Percentiles rank a stretch among this genome's conserved stretches.
phyloP scores from a whole-genome alignment of 495 filamentous ascomycete species.

The Lasiosphaeria miniovina region DNA sequence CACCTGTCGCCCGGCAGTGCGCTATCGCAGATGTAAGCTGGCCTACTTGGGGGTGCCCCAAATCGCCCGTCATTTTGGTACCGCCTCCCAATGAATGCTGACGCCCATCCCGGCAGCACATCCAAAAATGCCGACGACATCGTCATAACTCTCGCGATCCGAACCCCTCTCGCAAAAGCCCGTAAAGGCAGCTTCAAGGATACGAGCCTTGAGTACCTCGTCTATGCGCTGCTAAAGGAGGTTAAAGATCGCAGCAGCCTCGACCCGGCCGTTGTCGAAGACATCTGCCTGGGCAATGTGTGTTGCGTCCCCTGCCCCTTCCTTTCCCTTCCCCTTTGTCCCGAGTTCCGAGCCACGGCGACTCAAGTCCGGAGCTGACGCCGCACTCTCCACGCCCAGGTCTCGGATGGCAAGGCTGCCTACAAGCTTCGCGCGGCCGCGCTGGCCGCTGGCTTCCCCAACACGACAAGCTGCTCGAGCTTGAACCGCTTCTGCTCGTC shows the following conservation, averaged over 20 bases:
- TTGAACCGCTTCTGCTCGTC: slow-evolving; percentile 97
- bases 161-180: slow-evolving; percentile 76
- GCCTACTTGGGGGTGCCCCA: slow-evolving; percentile 1
- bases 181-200: slow-evolving; percentile 91
- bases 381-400: slow-evolving; percentile 44
- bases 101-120: slow-evolving; percentile 55
- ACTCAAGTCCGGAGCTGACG: background rate
- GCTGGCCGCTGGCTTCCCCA: slow-evolving; percentile 90
- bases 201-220: slow-evolving; percentile 79
- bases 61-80: background rate
- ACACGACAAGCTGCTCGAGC: slow-evolving; percentile 74
- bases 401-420: slow-evolving; percentile 79
- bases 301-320: slow-evolving; percentile 25
- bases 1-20: slow-evolving; percentile 74
- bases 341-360: no score
- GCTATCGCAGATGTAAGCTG: slow-evolving; percentile 70
- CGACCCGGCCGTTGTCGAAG: slow-evolving; percentile 81
- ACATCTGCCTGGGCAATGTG: slow-evolving; percentile 91
- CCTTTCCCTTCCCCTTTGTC: background rate
- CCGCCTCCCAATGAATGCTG: background rate
- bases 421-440: slow-evolving; percentile 87
- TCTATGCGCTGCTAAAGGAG: slow-evolving; percentile 76
- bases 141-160: slow-evolving; percentile 81
- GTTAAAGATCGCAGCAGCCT: slow-evolving; percentile 69
- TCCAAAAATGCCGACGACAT: slow-evolving; percentile 95